phyloP scores from a whole-genome alignment of 148 eudicot genomes.

The Camellia sinensis region DNA sequence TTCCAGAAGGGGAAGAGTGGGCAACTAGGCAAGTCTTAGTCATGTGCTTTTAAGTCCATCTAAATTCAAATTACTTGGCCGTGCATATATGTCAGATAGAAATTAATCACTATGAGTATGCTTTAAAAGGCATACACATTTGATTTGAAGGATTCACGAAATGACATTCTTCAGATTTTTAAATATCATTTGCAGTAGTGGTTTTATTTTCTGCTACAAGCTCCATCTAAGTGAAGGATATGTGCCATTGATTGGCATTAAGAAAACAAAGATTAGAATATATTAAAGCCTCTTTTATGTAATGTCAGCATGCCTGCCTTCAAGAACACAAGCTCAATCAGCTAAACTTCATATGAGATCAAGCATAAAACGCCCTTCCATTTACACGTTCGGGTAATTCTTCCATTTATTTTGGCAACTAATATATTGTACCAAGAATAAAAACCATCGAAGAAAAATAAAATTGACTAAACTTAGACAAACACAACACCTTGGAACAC shows the following conservation, averaged over 20 bases:
- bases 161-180: background rate
- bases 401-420: background rate
- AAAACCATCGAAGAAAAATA: background rate
- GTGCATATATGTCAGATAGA: background rate
- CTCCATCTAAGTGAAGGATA: background rate
- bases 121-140: background rate
- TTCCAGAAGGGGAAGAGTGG: background rate
- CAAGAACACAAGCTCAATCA: background rate
- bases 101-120: no score
- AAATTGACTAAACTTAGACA: background rate
- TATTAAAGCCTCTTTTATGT: background rate
- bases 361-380: background rate
- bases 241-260: background rate
- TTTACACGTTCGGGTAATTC: background rate
- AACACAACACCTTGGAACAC: conserved; percentile 70
- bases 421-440: background rate
- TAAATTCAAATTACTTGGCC: background rate
- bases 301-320: background rate
- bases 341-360: background rate
- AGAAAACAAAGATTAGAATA: background rate
- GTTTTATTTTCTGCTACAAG: background rate
- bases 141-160: background rate
- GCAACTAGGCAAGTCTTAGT: background rate
- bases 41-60: background rate
- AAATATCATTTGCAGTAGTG: background rate